A percentile compares a stretch with the other conserved stretches of the same genome.
Evolutionary conservation across 345 rosid genomes (phyloP).

Genomic region (Acer yangbiense): DNA sequence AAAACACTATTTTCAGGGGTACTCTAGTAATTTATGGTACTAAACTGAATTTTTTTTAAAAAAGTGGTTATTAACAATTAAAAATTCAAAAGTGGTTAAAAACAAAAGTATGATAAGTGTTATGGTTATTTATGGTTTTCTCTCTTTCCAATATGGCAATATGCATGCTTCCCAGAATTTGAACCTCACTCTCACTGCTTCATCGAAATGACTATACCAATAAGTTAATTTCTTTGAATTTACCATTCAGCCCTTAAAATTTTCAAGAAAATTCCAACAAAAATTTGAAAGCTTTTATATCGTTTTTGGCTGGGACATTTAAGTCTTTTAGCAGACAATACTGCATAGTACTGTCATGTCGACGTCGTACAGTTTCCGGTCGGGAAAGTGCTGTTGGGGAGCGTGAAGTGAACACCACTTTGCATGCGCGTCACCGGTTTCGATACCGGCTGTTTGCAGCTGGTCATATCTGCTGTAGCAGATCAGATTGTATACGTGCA

Average conservation of each 20-base stretch:
- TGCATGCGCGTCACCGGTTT: conserved; percentile 1
- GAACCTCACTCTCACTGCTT: background rate
- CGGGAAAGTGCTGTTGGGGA: background rate
- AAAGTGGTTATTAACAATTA: too few species aligned
- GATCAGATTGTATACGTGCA: background rate
- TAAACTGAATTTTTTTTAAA: too few species aligned
- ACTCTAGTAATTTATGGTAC: too few species aligned
- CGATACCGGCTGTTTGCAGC: background rate
- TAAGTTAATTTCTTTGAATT: too few species aligned
- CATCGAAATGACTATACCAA: background rate
- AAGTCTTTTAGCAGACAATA: background rate
- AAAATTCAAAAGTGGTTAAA: too few species aligned
- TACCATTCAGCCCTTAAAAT: background rate
- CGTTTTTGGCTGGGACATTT: background rate
- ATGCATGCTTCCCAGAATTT: too few species aligned
- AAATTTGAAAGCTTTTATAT: background rate
- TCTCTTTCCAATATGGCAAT: too few species aligned
- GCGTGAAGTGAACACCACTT: too few species aligned
- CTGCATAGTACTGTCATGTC: background rate
- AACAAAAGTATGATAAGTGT: too few species aligned
- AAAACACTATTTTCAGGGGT: too few species aligned
- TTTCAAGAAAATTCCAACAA: background rate
- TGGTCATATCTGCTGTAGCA: background rate
- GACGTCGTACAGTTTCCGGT: background rate
- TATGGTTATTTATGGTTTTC: too few species aligned